Base-by-base conservation (phyloP, 768 basidiomycete species). In the Naganishia antarctica region DNA sequence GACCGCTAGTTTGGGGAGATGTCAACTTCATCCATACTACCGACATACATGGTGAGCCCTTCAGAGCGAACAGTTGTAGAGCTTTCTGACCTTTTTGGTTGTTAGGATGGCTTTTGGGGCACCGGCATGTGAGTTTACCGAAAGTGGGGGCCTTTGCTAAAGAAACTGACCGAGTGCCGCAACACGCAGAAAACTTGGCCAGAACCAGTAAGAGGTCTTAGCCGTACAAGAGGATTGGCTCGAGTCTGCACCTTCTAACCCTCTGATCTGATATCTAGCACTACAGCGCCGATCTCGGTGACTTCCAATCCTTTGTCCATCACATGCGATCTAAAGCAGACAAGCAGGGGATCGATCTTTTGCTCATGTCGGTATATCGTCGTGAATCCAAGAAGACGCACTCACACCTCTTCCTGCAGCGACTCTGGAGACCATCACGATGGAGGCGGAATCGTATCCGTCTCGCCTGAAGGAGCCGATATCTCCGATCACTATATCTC, bases 11-110 rank as follows among this genome's bases (percentile, higher is more conserved):
- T 58, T 92, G 91, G 91, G 85, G 87, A n/a, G 89, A 92, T 71
- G 81, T 93, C 73, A 93, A 93, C 73, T 83, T 92, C 70, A 82
- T 92, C 48, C 85, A 87, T 70, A 92, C 90, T 2, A 92, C 91
- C 0, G 90, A 92, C 75, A 88, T 84, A 41, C 86, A 88, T 78
- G 84, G 79, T 77, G 48, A 60, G 77, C 34, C 21, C 6, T 18
- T 13, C 50, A 12, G 21, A n/a, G 13, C 18, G 18, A 18, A 37
- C n/a, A n/a, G n/a, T 32, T 3, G 15, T 31, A 4, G 15, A 31
- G 15, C 13, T 18, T 21, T 4, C 7, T 3, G 48, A 50, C 7
- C 23, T 37, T 26, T 3, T 31, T 37, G 60, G n/a, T 21, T 48
- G 32, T 18, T 60, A 75, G 79, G 87, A 28, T 87, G 87, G 87